Evolutionary conservation across 2,329 filamentous ascomycete species (phyloP).

Genomic region (Aspergillus ustus): DNA sequence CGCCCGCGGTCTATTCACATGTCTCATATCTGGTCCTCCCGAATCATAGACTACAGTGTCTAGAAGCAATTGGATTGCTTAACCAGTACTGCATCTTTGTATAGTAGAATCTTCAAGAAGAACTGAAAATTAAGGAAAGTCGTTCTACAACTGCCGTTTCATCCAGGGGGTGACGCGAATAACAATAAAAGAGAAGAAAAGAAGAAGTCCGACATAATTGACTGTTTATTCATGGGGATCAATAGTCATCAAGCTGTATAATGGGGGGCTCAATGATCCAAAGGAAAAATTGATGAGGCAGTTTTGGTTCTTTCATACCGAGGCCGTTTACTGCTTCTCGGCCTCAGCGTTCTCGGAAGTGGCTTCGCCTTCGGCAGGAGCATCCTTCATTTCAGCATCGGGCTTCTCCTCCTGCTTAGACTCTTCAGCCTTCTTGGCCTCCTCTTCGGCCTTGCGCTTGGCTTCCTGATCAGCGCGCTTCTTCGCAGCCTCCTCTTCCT

Average conservation of each 20-base stretch:
- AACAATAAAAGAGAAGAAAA: constrained; percentile 10
- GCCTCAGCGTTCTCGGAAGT: constrained; percentile 33
- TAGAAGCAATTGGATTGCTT: neutral
- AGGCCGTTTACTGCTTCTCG: constrained; percentile 43
- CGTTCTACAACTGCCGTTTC: constrained; percentile 14
- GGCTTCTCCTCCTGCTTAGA: constrained; percentile 46
- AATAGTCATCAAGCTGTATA: constrained; percentile 29
- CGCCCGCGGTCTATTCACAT: constrained; percentile 10
- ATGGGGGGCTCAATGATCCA: constrained; percentile 18
- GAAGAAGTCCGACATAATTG: constrained; percentile 22
- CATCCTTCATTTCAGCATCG: constrained; percentile 66
- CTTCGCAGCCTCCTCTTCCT: constrained; percentile 69
- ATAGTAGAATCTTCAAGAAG: constrained; percentile 3
- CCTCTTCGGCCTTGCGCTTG: constrained; percentile 76
- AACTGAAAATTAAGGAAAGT: constrained; percentile 6
- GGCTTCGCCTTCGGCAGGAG: constrained; percentile 48
- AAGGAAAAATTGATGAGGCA: neutral
- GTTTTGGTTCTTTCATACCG: neutral
- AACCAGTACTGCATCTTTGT: neutral
- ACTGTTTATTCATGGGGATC: constrained; percentile 30
- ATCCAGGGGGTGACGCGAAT: constrained; percentile 13
- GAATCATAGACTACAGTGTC: neutral
- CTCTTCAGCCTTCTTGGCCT: constrained; percentile 57
- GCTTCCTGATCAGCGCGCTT: constrained; percentile 71
- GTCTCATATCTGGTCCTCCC: constrained; percentile 7